Evolutionary conservation across 208 protist species (phyloP).

Genomic region (Acanthamoeba divionensis): DNA sequence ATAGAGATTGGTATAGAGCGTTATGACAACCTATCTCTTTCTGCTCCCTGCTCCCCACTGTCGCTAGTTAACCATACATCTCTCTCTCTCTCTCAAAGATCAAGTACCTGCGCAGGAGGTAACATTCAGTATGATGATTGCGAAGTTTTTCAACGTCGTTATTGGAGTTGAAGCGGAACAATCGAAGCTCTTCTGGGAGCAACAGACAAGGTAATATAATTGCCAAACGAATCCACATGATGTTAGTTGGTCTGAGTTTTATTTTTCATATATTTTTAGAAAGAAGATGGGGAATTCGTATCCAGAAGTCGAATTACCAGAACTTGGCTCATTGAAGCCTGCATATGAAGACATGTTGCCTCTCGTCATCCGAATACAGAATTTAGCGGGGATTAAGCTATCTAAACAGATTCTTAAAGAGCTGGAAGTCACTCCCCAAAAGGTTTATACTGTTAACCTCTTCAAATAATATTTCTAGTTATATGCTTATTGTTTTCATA

Average conservation of each 20-base stretch:
- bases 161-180: conserved; percentile 32
- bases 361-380: conserved; percentile 30
- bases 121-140: conserved; percentile 37
- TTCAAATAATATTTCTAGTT: too few species aligned
- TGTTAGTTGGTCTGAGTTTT: neutral
- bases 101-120: neutral
- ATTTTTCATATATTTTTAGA: neutral
- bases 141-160: conserved; percentile 38
- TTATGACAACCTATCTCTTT: neutral
- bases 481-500: too few species aligned
- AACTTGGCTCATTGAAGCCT: neutral
- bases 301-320: neutral
- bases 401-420: conserved; percentile 49
- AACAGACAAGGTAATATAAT: neutral
- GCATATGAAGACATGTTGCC: neutral
- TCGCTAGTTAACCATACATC: neutral
- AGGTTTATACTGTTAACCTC: neutral
- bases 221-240: neutral
- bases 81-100: neutral
- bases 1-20: conserved; percentile 11
- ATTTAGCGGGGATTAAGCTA: conserved; percentile 34
- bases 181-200: conserved; percentile 25
- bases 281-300: neutral
- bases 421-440: conserved; percentile 35
- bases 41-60: neutral